Conservation (phyloP, 2,329 filamentous ascomycete species). For the Diaporthe capsici region DNA sequence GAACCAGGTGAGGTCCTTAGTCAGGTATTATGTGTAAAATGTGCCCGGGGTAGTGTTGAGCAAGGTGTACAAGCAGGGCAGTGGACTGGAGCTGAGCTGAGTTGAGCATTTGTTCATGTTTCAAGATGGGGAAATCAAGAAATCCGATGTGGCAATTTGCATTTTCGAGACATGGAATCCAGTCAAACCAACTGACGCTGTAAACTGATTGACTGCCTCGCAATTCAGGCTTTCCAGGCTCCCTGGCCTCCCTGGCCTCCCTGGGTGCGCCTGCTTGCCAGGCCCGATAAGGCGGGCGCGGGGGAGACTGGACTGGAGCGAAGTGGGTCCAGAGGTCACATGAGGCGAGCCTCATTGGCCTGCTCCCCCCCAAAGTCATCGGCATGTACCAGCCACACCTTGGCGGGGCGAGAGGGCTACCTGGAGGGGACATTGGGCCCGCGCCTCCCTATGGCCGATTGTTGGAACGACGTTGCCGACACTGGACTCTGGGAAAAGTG, state of each 20-base stretch:
- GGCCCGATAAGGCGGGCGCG: constrained; percentile 29
- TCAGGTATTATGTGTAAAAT: not conserved
- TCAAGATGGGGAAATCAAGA: constrained; percentile 31
- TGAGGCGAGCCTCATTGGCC: constrained; percentile 34
- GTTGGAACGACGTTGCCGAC: constrained; percentile 35
- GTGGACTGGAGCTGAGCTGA: not conserved
- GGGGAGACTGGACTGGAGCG: not conserved
- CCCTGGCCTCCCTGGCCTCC: not conserved
- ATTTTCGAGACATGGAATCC: constrained; percentile 8
- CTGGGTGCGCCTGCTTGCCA: not conserved
- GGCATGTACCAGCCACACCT: constrained; percentile 42
- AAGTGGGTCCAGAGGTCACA: constrained; percentile 30
- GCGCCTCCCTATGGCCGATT: constrained; percentile 38
- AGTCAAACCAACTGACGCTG: not conserved
- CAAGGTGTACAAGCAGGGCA: not conserved
- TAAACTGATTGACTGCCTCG: constrained; percentile 18
- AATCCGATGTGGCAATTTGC: constrained; percentile 34
- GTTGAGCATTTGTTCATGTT: constrained; percentile 19
- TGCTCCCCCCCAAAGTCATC: constrained; percentile 34
- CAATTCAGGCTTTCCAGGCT: constrained; percentile 12
- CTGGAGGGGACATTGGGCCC: constrained; percentile 41
- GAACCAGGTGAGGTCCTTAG: constrained; percentile 16
- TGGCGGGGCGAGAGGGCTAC: constrained; percentile 42
- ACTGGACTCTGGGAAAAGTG: constrained; percentile 27
- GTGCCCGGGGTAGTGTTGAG: not conserved